Evolutionary conservation across 345 rosid species (phyloP).

Genomic region (Firmiana major): DNA sequence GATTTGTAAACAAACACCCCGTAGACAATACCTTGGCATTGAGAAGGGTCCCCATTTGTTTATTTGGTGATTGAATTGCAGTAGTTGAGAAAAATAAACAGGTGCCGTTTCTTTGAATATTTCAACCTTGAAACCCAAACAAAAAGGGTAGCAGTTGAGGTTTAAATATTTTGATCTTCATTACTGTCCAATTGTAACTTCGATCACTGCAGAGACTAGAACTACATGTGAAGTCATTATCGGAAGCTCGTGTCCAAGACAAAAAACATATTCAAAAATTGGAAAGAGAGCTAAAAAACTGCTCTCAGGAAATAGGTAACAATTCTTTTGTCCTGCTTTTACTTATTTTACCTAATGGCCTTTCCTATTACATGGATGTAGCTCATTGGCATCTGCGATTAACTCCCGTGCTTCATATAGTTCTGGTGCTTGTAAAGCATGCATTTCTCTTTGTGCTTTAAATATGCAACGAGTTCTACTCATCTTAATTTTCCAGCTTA

Average conservation of each 20-base stretch:
- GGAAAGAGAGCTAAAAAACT: slow-evolving; percentile 72
- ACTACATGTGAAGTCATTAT: slow-evolving; percentile 48
- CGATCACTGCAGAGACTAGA: slow-evolving; percentile 54
- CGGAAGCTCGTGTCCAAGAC: slow-evolving; percentile 58
- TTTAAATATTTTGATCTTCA: background rate
- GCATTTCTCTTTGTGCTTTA: background rate
- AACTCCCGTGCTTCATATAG: background rate
- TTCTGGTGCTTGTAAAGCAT: background rate
- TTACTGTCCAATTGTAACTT: slow-evolving; percentile 13
- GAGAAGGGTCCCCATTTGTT: background rate
- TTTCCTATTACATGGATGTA: background rate
- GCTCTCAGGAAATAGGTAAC: slow-evolving; percentile 82
- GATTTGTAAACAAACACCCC: background rate
- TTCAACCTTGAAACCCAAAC: background rate
- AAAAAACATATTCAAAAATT: slow-evolving; percentile 44
- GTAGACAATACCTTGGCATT: background rate
- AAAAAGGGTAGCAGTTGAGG: background rate
- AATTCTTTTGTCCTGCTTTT: slow-evolving; percentile 9
- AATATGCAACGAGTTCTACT: background rate
- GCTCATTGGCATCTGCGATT: background rate
- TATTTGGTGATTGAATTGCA: background rate
- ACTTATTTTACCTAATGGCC: background rate
- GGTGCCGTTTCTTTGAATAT: background rate
- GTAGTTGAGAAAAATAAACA: background rate
- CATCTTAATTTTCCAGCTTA: background rate